Percentiles rank a stretch among this genome's conserved stretches.
These are phyloP conservation scores for Cordyceps cateniannulata DNA, from an alignment of 2,329 filamentous ascomycete species.

Conservation along the genomic window DNA sequence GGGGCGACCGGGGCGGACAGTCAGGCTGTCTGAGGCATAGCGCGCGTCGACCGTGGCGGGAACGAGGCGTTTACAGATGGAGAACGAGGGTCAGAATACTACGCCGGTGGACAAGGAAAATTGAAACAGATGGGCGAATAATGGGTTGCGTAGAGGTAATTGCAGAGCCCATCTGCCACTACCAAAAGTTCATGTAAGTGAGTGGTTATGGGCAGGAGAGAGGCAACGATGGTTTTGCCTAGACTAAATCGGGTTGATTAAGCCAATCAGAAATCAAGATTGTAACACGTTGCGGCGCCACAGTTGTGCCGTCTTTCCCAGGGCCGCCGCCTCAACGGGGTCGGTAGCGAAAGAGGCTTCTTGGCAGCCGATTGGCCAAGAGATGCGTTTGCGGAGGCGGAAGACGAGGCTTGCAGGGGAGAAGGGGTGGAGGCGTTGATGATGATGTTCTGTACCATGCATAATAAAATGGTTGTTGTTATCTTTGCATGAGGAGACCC, in stretches of 20 bases:
- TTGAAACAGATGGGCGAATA: background rate
- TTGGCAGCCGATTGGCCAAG: conserved; percentile 9
- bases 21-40: background rate
- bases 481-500: too few species aligned
- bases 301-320: background rate
- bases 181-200: conserved; percentile 1
- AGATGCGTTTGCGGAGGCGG: conserved; percentile 6
- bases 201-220: too few species aligned
- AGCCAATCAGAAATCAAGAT: conserved; percentile 3
- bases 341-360: conserved; percentile 4
- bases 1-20: background rate
- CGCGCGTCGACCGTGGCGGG: background rate
- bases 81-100: background rate
- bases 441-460: background rate
- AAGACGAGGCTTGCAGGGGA: background rate
- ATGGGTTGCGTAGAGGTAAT: background rate
- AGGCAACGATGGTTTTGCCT: background rate
- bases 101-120: background rate
- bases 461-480: too few species aligned
- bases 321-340: background rate
- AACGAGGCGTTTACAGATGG: conserved; percentile 6
- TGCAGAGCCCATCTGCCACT: background rate
- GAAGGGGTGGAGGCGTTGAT: background rate
- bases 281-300: conserved; percentile 8
- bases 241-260: background rate